Conservation (phyloP, 2,329 filamentous ascomycete species). For the Alternaria arborescens region DNA sequence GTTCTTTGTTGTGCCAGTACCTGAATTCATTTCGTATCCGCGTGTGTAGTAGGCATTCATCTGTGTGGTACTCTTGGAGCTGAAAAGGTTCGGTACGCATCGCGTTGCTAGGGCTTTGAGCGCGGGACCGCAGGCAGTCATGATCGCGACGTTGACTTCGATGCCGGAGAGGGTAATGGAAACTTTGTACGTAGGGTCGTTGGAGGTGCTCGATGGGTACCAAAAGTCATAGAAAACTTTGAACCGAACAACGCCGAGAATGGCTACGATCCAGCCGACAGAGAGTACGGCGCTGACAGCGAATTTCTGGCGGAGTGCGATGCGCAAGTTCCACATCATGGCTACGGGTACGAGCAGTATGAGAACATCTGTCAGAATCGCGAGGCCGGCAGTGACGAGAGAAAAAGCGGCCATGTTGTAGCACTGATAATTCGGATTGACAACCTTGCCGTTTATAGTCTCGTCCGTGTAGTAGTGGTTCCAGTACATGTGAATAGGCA, state of each 20-base stretch:
- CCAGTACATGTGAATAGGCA: neutral
- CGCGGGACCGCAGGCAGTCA: neutral
- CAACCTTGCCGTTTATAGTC: neutral
- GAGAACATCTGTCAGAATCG: neutral
- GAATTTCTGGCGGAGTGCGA: neutral
- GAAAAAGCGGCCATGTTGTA: neutral
- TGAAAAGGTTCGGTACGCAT: neutral
- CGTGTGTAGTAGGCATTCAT: neutral
- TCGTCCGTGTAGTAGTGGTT: neutral
- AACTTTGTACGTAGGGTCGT: neutral
- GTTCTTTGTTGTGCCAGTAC: neutral
- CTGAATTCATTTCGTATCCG: neutral
- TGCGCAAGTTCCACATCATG: neutral
- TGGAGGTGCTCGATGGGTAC: neutral
- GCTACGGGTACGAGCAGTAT: neutral
- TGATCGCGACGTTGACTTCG: neutral
- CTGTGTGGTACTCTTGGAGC: neutral
- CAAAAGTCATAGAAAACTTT: neutral
- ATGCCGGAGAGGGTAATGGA: neutral
- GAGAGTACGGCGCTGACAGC: neutral
- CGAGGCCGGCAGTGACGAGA: neutral
- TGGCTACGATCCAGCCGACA: neutral
- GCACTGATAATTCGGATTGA: neutral
- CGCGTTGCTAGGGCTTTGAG: neutral
- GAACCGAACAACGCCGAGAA: neutral